These are phyloP conservation scores for Hymenochaete sp. DNA, from an alignment of 1,284 basidiomycete genomes.

Conservation along the genomic window DNA sequence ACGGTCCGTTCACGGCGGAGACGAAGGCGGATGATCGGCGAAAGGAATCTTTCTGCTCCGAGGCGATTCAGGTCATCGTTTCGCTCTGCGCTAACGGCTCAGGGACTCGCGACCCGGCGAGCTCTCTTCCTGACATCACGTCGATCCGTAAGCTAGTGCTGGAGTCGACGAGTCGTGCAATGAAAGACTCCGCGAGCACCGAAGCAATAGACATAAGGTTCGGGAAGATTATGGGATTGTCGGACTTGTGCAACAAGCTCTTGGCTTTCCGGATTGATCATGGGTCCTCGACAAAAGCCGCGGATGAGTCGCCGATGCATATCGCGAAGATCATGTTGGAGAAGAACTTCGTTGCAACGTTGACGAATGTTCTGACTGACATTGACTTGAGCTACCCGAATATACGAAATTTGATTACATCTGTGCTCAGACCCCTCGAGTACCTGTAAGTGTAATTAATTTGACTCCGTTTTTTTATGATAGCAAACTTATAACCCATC, in stretches of 20 bases:
- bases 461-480: constrained; percentile 3
- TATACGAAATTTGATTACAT: constrained; percentile 76
- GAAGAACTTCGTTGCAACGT: constrained; percentile 87
- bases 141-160: constrained; percentile 84
- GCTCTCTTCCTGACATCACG: constrained; percentile 70
- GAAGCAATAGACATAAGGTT: constrained; percentile 76
- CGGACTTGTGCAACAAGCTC: constrained; percentile 84
- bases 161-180: constrained; percentile 78
- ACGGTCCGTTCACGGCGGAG: constrained; percentile 59
- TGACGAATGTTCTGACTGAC: constrained; percentile 87
- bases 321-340: constrained; percentile 98
- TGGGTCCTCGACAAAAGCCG: constrained; percentile 45
- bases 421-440: constrained; percentile 85
- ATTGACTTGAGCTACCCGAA: constrained; percentile 96
- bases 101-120: constrained; percentile 61
- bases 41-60: constrained; percentile 65
- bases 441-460: constrained; percentile 72
- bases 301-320: constrained; percentile 81
- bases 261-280: constrained; percentile 70
- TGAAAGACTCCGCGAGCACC: constrained; percentile 70
- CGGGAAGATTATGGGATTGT: constrained; percentile 80
- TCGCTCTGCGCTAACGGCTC: constrained; percentile 84
- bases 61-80: constrained; percentile 88
- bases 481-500: constrained; percentile 9
- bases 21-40: constrained; percentile 46